Percentiles rank a stretch among this genome's conserved stretches.
Conservation (phyloP, 2,329 filamentous ascomycete species). For the Lecanoromycetidae sp. region DNA sequence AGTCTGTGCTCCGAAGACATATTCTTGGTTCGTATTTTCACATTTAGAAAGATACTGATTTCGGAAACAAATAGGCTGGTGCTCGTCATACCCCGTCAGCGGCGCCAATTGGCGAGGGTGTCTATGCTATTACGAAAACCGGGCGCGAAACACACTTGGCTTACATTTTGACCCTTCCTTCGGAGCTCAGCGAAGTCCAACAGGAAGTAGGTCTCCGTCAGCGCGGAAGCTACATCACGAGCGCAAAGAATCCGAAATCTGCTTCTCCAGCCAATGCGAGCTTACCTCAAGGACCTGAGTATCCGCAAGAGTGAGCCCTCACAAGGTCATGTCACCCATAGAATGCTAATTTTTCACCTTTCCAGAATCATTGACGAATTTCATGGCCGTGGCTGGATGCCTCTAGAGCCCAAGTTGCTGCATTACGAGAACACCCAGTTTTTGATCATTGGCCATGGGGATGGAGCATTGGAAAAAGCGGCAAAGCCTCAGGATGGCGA, state of each 20-base stretch:
- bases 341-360: slow-evolving; percentile 2
- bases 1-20: too few relatives aligned
- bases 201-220: slow-evolving; percentile 58
- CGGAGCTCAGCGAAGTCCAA: slow-evolving; percentile 58
- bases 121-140: slow-evolving; percentile 68
- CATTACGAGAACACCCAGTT: slow-evolving; percentile 66
- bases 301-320: slow-evolving; percentile 51
- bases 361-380: slow-evolving; percentile 59
- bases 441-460: slow-evolving; percentile 59
- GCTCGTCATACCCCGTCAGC: slow-evolving; percentile 56
- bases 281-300: slow-evolving; percentile 55
- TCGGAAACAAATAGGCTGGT: too few relatives aligned
- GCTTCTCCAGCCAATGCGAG: slow-evolving; percentile 51
- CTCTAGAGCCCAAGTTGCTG: slow-evolving; percentile 59
- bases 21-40: too few relatives aligned
- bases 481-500: slow-evolving; percentile 44
- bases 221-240: slow-evolving; percentile 66
- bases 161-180: slow-evolving; percentile 66
- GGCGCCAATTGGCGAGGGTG: slow-evolving; percentile 67
- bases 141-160: slow-evolving; percentile 62
- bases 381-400: slow-evolving; percentile 58
- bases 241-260: slow-evolving; percentile 65
- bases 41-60: too few relatives aligned
- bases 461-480: slow-evolving; percentile 44
- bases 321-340: background rate